A percentile compares a stretch with the other conserved stretches of the same genome.
These are phyloP conservation scores for Aspergillus uvarum DNA, from an alignment of 2,329 filamentous ascomycete species.

Conservation along the genomic window DNA sequence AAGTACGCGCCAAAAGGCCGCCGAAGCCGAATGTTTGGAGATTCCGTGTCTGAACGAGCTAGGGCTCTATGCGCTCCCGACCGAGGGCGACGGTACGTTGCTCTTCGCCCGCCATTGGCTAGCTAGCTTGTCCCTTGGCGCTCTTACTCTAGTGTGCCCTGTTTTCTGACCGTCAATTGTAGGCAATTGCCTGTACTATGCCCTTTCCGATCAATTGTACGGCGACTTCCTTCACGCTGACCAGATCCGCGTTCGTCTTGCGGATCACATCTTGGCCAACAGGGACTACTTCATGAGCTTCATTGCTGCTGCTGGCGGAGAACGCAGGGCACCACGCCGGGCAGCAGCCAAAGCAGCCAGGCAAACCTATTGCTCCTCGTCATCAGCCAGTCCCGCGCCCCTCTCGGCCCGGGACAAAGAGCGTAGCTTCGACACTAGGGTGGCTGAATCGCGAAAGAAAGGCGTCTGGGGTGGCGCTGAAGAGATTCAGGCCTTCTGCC, in stretches of 20 bases:
- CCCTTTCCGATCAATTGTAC: constrained; percentile 66
- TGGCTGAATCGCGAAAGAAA: constrained; percentile 59
- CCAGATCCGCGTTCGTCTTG: constrained; percentile 59
- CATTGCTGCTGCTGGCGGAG: constrained; percentile 56
- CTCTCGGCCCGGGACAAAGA: constrained; percentile 55
- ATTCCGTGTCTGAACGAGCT: constrained; percentile 52
- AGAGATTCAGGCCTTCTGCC: constrained; percentile 66
- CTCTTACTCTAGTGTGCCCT: not conserved
- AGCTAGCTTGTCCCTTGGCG: constrained; percentile 5
- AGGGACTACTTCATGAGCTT: constrained; percentile 65
- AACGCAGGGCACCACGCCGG: constrained; percentile 59
- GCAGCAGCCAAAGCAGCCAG: constrained; percentile 42
- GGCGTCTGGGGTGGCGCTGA: constrained; percentile 66
- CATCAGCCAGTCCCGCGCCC: constrained; percentile 43
- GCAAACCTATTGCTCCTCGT: constrained; percentile 50
- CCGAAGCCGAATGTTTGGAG: constrained; percentile 30
- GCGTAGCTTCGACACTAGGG: constrained; percentile 58
- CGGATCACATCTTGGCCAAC: constrained; percentile 62
- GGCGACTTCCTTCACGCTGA: constrained; percentile 58
- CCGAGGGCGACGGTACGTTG: constrained; percentile 60
- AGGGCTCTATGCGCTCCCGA: constrained; percentile 60
- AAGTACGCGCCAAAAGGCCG: constrained; percentile 18
- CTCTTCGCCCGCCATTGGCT: constrained; percentile 22
- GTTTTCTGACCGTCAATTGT: constrained; percentile 23
- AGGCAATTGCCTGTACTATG: constrained; percentile 72